phyloP scores from a whole-genome alignment of 352 stramenopile genomes.

The Pythium volutum region DNA sequence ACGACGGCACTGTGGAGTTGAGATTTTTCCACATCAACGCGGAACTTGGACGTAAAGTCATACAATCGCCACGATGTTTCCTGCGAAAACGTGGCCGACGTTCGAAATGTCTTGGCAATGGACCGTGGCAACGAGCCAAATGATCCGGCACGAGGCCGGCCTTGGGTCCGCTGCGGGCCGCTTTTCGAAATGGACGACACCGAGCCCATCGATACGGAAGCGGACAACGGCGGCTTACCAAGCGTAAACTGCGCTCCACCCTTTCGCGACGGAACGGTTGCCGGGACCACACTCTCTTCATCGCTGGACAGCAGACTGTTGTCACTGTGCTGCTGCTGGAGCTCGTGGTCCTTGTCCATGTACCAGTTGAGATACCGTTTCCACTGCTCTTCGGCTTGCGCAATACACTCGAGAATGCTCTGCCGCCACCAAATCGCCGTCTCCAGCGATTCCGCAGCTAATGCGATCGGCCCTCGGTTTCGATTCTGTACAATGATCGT shows the following conservation, averaged over 20 bases:
- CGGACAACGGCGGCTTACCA: constrained; percentile 13
- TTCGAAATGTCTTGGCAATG: constrained; percentile 76
- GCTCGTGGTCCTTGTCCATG: constrained; percentile 70
- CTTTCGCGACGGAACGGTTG: neutral
- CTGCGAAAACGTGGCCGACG: constrained; percentile 74
- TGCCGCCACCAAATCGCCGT: constrained; percentile 85
- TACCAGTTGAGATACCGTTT: constrained; percentile 86
- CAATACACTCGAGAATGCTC: constrained; percentile 82
- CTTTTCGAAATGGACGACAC: constrained; percentile 6
- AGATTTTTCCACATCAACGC: constrained; percentile 60
- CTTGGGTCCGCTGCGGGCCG: constrained; percentile 12
- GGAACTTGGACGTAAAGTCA: constrained; percentile 67
- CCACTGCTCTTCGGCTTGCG: constrained; percentile 82
- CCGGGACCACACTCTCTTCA: constrained; percentile 1
- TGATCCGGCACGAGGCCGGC: constrained; percentile 44
- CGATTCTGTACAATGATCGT: constrained; percentile 71
- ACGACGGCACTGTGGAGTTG: constrained; percentile 37
- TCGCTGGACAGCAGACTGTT: constrained; percentile 17
- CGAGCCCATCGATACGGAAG: constrained; percentile 17
- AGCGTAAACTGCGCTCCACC: constrained; percentile 8
- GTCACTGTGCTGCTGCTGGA: constrained; percentile 13
- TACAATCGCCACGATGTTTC: constrained; percentile 75
- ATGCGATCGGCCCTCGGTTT: constrained; percentile 65
- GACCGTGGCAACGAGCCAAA: constrained; percentile 73
- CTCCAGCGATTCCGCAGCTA: constrained; percentile 80